A percentile compares a stretch with the other conserved stretches of the same genome.
Conservation (phyloP, 768 basidiomycete species). For the Tricholoma matsutake region DNA sequence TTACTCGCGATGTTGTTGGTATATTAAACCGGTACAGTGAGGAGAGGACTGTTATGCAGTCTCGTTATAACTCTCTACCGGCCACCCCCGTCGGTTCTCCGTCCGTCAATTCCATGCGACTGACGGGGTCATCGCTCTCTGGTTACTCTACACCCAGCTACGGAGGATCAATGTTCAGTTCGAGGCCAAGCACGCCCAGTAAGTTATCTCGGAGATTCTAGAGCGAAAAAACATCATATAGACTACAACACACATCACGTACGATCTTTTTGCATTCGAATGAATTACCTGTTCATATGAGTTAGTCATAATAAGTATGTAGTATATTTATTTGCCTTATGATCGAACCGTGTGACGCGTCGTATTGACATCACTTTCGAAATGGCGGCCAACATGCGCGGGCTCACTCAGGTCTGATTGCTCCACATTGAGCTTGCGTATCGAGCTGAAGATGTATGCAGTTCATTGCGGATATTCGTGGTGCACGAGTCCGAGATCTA, state of each 20-base stretch:
- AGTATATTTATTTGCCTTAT: too few species aligned
- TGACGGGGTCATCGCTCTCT: slow-evolving; percentile 39
- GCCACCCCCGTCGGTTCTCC: slow-evolving; percentile 63
- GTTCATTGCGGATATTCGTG: slow-evolving; percentile 99
- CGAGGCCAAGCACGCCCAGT: slow-evolving; percentile 66
- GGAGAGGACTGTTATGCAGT: slow-evolving; percentile 57
- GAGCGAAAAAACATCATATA: neutral
- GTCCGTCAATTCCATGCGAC: slow-evolving; percentile 32
- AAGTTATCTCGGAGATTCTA: slow-evolving; percentile 41
- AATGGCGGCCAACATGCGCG: slow-evolving; percentile 92
- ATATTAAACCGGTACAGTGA: slow-evolving; percentile 71
- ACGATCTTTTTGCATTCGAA: neutral
- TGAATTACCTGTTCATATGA: too few species aligned
- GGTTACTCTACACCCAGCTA: slow-evolving; percentile 58
- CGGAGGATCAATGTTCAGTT: slow-evolving; percentile 42
- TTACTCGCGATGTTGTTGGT: slow-evolving; percentile 71
- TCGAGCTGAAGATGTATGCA: slow-evolving; percentile 29
- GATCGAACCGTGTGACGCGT: too few species aligned
- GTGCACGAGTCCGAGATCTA: slow-evolving; percentile 91
- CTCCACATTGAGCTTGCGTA: neutral
- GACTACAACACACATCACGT: too few species aligned
- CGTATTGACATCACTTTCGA: slow-evolving; percentile 10
- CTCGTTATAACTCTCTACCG: slow-evolving; percentile 59
- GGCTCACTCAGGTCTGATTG: slow-evolving; percentile 77
- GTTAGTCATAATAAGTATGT: too few species aligned